Evolutionary conservation across 129 eudicot genomes (phyloP).

Genomic region (Sambucus nigra): DNA sequence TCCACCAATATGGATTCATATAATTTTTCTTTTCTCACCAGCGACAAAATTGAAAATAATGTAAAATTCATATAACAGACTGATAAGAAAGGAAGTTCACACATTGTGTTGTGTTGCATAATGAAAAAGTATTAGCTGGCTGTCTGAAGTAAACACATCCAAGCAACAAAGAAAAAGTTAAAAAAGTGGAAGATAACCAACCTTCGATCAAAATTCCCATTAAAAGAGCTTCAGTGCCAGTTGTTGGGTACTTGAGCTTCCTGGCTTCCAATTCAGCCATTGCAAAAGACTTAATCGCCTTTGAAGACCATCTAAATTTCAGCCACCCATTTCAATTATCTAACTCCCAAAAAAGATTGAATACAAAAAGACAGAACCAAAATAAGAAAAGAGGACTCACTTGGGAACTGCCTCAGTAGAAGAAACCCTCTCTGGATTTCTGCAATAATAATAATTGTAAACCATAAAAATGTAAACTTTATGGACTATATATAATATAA

Average conservation of each 20-base stretch:
- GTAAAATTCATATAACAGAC: too few species aligned
- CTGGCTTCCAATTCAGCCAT: slow-evolving; percentile 80
- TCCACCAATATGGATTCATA: too few species aligned
- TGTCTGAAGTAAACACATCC: background rate
- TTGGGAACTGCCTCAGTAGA: slow-evolving; percentile 47
- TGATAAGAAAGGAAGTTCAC: too few species aligned
- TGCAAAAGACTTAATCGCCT: slow-evolving; percentile 67
- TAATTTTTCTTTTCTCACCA: too few species aligned
- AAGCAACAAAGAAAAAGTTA: slow-evolving; percentile 3
- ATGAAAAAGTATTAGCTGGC: too few species aligned
- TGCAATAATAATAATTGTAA: too few species aligned
- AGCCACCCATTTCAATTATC: slow-evolving; percentile 16
- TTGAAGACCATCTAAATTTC: slow-evolving; percentile 61
- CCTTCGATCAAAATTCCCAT: slow-evolving; percentile 74
- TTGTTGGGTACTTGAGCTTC: slow-evolving; percentile 45
- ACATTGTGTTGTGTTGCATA: too few species aligned
- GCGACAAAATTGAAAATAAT: too few species aligned
- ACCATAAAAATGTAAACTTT: too few species aligned
- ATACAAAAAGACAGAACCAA: background rate
- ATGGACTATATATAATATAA: too few species aligned
- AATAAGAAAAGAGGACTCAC: slow-evolving; percentile 35
- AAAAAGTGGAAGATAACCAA: slow-evolving; percentile 17
- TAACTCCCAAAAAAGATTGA: background rate
- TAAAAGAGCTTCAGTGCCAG: slow-evolving; percentile 72
- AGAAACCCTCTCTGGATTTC: slow-evolving; percentile 45